Evolutionary conservation across 306 rosid genomes (phyloP).

Genomic region (Morella rubra): DNA sequence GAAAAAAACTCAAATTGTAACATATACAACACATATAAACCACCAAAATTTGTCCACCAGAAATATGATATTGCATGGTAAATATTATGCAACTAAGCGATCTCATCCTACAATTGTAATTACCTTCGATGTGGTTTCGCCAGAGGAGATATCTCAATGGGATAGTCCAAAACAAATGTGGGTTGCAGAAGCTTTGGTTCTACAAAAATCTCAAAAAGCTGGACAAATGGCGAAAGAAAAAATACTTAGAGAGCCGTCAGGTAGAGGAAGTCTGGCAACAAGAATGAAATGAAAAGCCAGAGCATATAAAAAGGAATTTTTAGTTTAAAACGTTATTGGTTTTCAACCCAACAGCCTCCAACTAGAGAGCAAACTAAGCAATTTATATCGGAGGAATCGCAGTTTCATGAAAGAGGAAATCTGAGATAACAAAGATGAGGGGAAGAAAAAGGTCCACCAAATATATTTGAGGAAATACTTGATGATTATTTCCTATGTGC

Average conservation of each 20-base stretch:
- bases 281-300: constrained; percentile 5
- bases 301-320: constrained; percentile 3
- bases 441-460: not conserved
- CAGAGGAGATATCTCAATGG: constrained; percentile 91
- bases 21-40: not conserved
- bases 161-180: constrained; percentile 95
- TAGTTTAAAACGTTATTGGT: constrained; percentile 8
- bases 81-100: constrained; percentile 10
- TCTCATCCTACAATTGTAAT: constrained; percentile 26
- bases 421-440: not conserved
- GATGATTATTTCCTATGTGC: not conserved
- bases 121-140: constrained; percentile 98
- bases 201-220: constrained; percentile 86
- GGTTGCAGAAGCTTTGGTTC: constrained; percentile 96
- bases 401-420: not conserved
- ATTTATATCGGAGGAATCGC: constrained; percentile 14
- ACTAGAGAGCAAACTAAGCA: constrained; percentile 2
- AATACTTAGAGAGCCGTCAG: constrained; percentile 22
- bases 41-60: not conserved
- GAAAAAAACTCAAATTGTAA: no score
- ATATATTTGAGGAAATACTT: not conserved
- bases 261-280: constrained; percentile 25
- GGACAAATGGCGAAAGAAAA: constrained; percentile 23
- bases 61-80: constrained; percentile 9
- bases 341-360: constrained; percentile 4